phyloP scores from a whole-genome alignment of 345 rosid genomes.

The Hibiscus trionum region DNA sequence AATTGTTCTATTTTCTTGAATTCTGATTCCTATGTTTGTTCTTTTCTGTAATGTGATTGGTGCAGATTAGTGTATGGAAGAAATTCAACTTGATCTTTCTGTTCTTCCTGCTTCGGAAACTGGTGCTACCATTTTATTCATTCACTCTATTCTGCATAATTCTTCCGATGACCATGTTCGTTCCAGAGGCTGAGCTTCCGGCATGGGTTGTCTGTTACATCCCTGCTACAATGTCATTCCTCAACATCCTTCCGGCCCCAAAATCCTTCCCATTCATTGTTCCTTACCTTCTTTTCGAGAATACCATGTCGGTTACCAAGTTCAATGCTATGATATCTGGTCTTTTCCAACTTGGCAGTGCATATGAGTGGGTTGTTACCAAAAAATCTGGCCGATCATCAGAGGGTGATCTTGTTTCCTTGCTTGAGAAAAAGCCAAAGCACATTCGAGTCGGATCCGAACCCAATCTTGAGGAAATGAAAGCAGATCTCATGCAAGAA shows the following conservation, averaged over 20 bases:
- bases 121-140: conserved; percentile 84
- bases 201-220: conserved; percentile 94
- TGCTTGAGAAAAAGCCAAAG: conserved; percentile 47
- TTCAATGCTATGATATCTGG: conserved; percentile 96
- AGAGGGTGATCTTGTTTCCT: conserved; percentile 69
- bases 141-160: conserved; percentile 94
- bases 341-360: conserved; percentile 89
- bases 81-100: conserved; percentile 90
- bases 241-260: conserved; percentile 88
- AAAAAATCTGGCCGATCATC: conserved; percentile 95
- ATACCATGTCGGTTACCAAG: conserved; percentile 95
- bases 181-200: conserved; percentile 87
- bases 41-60: conserved; percentile 1
- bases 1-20: background rate
- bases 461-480: conserved; percentile 48
- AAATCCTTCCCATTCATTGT: conserved; percentile 91
- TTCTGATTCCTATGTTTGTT: conserved; percentile 3
- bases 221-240: conserved; percentile 93
- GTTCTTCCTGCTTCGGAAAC: conserved; percentile 76
- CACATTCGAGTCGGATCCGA: conserved; percentile 49
- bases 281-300: conserved; percentile 93
- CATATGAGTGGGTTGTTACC: conserved; percentile 93
- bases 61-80: conserved; percentile 78
- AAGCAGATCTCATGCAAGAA: conserved; percentile 37
- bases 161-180: conserved; percentile 92